A percentile compares a stretch with the other conserved stretches of the same genome.
These are phyloP conservation scores for Ganoderma sp. DNA, from an alignment of 1,284 basidiomycete genomes.

Conservation along the genomic window DNA sequence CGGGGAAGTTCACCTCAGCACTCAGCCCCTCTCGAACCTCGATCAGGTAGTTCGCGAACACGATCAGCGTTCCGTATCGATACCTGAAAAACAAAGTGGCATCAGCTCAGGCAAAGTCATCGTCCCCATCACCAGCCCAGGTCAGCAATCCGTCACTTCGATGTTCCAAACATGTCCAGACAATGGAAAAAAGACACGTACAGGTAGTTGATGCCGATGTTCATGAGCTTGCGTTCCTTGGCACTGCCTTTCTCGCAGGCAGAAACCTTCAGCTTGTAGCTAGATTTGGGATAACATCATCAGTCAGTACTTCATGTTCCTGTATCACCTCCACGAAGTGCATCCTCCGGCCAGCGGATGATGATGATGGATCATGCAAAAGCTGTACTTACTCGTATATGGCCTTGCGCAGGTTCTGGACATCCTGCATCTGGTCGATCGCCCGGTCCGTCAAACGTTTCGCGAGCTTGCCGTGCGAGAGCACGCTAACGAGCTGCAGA, in stretches of 20 bases:
- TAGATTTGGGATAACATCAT: conserved; percentile 38
- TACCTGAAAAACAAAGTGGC: conserved; percentile 49
- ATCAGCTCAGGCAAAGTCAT: neutral
- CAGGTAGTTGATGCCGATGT: conserved; percentile 86
- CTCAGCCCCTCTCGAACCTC: conserved; percentile 66
- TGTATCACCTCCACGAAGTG: conserved; percentile 3
- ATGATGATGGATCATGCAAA: conserved; percentile 2
- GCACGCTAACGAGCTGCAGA: conserved; percentile 89
- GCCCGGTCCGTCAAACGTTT: conserved; percentile 91
- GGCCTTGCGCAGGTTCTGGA: conserved; percentile 92
- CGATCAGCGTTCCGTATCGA: conserved; percentile 92
- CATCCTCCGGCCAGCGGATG: neutral
- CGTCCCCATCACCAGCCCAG: conserved; percentile 21
- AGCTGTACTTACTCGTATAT: conserved; percentile 80
- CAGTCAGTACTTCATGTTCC: neutral
- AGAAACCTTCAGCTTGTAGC: conserved; percentile 91
- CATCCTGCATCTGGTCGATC: conserved; percentile 91
- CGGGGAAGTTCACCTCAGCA: conserved; percentile 68
- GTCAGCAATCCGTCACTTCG: conserved; percentile 25
- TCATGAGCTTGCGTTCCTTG: conserved; percentile 78
- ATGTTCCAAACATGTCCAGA: neutral
- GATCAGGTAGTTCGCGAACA: conserved; percentile 94
- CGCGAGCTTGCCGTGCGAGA: conserved; percentile 90
- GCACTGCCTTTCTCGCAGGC: conserved; percentile 79
- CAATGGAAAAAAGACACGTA: conserved; percentile 42